A percentile compares a stretch with the other conserved stretches of the same genome.
phyloP scores from a whole-genome alignment of 306 rosid species.

The Arachis hypogaea region DNA sequence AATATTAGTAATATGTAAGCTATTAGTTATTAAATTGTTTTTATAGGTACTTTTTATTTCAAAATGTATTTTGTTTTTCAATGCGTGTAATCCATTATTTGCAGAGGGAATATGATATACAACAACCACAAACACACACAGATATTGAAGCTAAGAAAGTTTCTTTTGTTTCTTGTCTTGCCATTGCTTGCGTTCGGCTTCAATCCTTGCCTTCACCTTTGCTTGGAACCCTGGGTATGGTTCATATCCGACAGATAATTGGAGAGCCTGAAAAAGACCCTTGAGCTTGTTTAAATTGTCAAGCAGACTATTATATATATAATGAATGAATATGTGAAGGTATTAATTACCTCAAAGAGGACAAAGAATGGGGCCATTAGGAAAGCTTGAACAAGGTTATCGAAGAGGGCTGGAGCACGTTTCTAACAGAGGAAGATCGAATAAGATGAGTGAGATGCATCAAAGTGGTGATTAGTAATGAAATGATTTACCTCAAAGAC shows the following conservation, averaged over 20 bases:
- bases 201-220: slow-evolving; percentile 65
- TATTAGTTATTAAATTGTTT: no score
- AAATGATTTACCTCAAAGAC: slow-evolving; percentile 73
- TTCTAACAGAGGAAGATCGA: slow-evolving; percentile 47
- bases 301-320: not conserved
- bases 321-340: slow-evolving; percentile 4
- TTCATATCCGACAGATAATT: slow-evolving; percentile 63
- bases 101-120: not conserved
- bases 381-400: slow-evolving; percentile 85
- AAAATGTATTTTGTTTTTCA: no score
- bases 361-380: slow-evolving; percentile 89
- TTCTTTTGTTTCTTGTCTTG: slow-evolving; percentile 65
- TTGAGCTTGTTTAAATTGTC: not conserved
- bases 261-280: slow-evolving; percentile 55
- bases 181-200: slow-evolving; percentile 67
- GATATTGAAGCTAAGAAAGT: slow-evolving; percentile 37
- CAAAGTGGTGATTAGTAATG: no score
- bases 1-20: no score
- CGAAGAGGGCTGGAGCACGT: slow-evolving; percentile 89
- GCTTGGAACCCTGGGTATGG: slow-evolving; percentile 77
- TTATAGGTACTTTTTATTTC: no score
- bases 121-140: not conserved
- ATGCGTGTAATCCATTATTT: slow-evolving; percentile 14
- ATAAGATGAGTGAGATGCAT: no score
- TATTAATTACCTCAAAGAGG: slow-evolving; percentile 67